phyloP scores from a whole-genome alignment of 2,329 filamentous ascomycete species.

The Fusarium burgessii region DNA sequence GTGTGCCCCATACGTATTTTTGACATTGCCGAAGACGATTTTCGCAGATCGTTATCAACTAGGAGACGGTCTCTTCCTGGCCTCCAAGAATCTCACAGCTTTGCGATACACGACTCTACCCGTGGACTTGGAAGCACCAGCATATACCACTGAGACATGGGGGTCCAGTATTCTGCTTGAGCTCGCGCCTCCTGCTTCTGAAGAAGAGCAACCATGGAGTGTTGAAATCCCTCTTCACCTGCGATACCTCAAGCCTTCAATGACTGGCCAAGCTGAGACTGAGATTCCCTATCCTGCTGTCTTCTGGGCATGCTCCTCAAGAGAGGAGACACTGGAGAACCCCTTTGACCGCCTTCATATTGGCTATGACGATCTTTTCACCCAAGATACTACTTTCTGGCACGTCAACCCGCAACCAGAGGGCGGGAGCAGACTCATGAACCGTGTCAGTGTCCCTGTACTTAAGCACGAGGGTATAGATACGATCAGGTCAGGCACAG shows the following conservation, averaged over 20 bases:
- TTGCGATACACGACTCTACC: slow-evolving; percentile 78
- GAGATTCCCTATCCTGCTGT: slow-evolving; percentile 83
- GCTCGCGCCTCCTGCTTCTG: slow-evolving; percentile 66
- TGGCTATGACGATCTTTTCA: slow-evolving; percentile 88
- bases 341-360: slow-evolving; percentile 88
- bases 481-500: slow-evolving; percentile 67
- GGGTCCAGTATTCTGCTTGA: slow-evolving; percentile 83
- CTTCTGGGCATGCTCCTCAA: slow-evolving; percentile 88
- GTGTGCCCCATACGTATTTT: slow-evolving; percentile 81
- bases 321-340: slow-evolving; percentile 76
- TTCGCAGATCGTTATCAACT: slow-evolving; percentile 93
- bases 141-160: slow-evolving; percentile 82
- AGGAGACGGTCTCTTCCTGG: slow-evolving; percentile 78
- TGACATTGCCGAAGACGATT: slow-evolving; percentile 83
- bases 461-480: slow-evolving; percentile 64
- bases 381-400: slow-evolving; percentile 83
- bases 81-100: slow-evolving; percentile 80
- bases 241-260: slow-evolving; percentile 78
- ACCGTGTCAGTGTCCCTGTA: slow-evolving; percentile 73
- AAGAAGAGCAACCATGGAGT: slow-evolving; percentile 65
- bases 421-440: slow-evolving; percentile 58
- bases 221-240: slow-evolving; percentile 85
- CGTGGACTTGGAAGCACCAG: slow-evolving; percentile 90
- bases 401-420: slow-evolving; percentile 71
- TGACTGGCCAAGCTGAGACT: slow-evolving; percentile 64